Conservation (phyloP, 352 stramenopile species). For the Phytophthora meadii region DNA sequence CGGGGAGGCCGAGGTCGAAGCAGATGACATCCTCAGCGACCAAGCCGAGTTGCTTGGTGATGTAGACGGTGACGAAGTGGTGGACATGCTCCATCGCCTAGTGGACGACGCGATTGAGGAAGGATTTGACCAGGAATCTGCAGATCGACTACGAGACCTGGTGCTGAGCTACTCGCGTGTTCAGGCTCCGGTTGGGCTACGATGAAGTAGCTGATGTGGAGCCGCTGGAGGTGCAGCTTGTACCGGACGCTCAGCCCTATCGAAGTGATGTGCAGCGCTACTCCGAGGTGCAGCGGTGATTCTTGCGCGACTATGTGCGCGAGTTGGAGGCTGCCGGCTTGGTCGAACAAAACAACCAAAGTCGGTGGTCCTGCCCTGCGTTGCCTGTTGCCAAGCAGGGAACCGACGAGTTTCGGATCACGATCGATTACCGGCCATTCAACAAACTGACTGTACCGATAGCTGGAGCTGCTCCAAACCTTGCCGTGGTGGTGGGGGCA, state of each 20-base stretch:
- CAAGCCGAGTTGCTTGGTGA: conserved; percentile 6
- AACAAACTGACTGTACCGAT: conserved; percentile 4
- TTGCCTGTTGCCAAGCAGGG: conserved; percentile 1
- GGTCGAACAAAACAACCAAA: conserved; percentile 7
- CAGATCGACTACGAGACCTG: background rate
- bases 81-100: background rate
- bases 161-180: conserved; percentile 3
- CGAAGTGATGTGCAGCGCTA: conserved; percentile 12
- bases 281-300: background rate
- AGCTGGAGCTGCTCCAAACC: conserved; percentile 3
- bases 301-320: conserved; percentile 8
- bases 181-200: background rate
- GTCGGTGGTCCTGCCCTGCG: conserved; percentile 3
- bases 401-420: conserved; percentile 3
- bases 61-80: conserved; percentile 5
- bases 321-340: background rate
- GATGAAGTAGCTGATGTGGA: conserved; percentile 13
- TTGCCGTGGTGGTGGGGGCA: background rate
- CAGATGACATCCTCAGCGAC: conserved; percentile 9
- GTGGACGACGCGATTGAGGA: conserved; percentile 11
- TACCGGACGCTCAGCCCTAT: background rate
- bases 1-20: background rate
- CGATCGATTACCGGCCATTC: conserved; percentile 10
- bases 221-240: conserved; percentile 8
- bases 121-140: background rate